Evolutionary conservation across 495 filamentous ascomycete species (phyloP).

Genomic region (Copromyces sp.): DNA sequence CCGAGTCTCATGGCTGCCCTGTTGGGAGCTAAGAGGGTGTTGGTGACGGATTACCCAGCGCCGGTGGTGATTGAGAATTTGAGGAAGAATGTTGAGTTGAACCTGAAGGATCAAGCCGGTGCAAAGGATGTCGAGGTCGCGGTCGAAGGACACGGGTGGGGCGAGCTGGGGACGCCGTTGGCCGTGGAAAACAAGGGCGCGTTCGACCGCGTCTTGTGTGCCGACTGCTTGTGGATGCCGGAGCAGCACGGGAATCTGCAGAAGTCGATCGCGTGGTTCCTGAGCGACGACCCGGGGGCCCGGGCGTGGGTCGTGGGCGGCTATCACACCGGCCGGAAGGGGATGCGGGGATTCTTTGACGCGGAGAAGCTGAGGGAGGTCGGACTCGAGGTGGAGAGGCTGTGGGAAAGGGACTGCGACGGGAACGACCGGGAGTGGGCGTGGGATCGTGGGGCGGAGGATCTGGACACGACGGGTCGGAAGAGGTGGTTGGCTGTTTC

Average conservation of each 20-base stretch:
- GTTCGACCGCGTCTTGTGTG: conserved; percentile 64
- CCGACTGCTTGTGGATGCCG: conserved; percentile 83
- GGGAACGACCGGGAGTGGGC: conserved; percentile 58
- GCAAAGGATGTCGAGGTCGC: conserved; percentile 33
- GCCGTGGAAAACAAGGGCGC: conserved; percentile 35
- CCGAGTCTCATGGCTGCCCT: conserved; percentile 58
- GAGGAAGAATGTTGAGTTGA: conserved; percentile 44
- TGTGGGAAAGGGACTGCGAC: conserved; percentile 66
- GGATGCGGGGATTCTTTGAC: conserved; percentile 64
- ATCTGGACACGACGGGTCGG: conserved; percentile 42
- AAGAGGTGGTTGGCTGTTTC: conserved; percentile 74
- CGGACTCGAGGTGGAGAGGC: conserved; percentile 57
- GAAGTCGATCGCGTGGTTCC: conserved; percentile 61
- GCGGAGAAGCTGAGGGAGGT: conserved; percentile 37
- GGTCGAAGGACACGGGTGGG: conserved; percentile 68
- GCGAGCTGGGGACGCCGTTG: conserved; percentile 46
- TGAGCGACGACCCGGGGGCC: conserved; percentile 38
- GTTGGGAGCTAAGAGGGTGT: conserved; percentile 51
- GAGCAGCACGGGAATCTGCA: conserved; percentile 64
- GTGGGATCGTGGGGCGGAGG: conserved; percentile 51
- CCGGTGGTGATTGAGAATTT: conserved; percentile 51
- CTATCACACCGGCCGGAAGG: conserved; percentile 74
- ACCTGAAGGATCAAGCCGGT: conserved; percentile 7
- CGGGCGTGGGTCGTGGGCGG: conserved; percentile 60
- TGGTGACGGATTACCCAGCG: conserved; percentile 70